phyloP scores from a whole-genome alignment of 176 grass and related monocot species.

The Tillandsia leiboldiana region DNA sequence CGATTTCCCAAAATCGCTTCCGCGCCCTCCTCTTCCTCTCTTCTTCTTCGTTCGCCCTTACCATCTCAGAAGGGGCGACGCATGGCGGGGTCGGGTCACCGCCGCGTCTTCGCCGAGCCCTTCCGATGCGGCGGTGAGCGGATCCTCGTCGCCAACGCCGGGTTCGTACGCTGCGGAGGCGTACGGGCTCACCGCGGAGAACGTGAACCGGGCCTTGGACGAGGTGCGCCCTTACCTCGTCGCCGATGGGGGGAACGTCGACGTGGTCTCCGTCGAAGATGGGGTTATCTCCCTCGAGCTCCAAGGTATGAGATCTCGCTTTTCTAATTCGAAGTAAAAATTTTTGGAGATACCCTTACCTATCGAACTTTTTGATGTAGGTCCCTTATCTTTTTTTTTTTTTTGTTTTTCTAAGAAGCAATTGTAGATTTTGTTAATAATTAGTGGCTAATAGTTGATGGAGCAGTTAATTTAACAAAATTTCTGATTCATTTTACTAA shows the following conservation, averaged over 20 bases:
- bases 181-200: constrained; percentile 65
- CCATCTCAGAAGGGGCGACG: not conserved
- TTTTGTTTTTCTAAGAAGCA: no score
- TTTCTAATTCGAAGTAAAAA: not conserved
- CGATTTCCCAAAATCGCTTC: not conserved
- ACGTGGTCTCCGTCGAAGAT: constrained; percentile 67
- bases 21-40: not conserved
- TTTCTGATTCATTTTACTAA: no score
- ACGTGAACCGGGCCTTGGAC: constrained; percentile 70
- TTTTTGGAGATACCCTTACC: not conserved
- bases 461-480: no score
- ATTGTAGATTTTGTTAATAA: no score
- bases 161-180: constrained; percentile 61
- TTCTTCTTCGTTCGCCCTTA: not conserved
- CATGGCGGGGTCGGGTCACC: not conserved
- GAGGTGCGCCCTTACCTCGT: constrained; percentile 91
- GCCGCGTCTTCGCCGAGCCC: not conserved
- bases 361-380: no score
- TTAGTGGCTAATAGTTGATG: no score
- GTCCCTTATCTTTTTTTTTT: no score
- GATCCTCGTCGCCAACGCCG: constrained; percentile 26
- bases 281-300: constrained; percentile 88
- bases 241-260: constrained; percentile 73
- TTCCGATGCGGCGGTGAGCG: constrained; percentile 20
- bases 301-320: constrained; percentile 36